These are phyloP conservation scores for Pleurotus cornucopiae DNA, from an alignment of 768 basidiomycete genomes.

Conservation along the genomic window DNA sequence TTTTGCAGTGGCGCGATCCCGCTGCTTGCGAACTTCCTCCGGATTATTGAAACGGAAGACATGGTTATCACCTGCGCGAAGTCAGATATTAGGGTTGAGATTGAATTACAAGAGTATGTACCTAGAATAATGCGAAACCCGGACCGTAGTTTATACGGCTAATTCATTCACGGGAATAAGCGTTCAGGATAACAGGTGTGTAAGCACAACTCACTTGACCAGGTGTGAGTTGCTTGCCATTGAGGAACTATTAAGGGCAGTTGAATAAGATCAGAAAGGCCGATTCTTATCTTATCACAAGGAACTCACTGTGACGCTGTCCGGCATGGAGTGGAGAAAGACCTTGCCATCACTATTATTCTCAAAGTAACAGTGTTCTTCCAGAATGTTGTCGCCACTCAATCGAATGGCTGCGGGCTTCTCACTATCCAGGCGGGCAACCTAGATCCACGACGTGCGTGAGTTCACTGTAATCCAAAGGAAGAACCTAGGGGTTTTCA, in stretches of 20 bases:
- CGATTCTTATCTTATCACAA: slow-evolving; percentile 5
- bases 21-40: slow-evolving; percentile 88
- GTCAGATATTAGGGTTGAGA: slow-evolving; percentile 10
- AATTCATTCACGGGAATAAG: slow-evolving; percentile 9
- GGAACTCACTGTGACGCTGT: slow-evolving; percentile 74
- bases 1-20: slow-evolving; percentile 74
- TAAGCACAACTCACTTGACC: slow-evolving; percentile 54
- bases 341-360: slow-evolving; percentile 78
- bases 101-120: slow-evolving; percentile 29
- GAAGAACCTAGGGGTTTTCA: slow-evolving; percentile 3
- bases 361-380: slow-evolving; percentile 92
- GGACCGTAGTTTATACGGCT: slow-evolving; percentile 83
- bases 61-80: slow-evolving; percentile 78
- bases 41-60: slow-evolving; percentile 98
- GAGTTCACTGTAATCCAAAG: not conserved
- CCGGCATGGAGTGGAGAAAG: slow-evolving; percentile 69
- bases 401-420: slow-evolving; percentile 85
- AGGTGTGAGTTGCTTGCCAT: slow-evolving; percentile 82
- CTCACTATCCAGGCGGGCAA: slow-evolving; percentile 84
- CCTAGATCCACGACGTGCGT: slow-evolving; percentile 32
- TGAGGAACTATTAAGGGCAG: slow-evolving; percentile 64
- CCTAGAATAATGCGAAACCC: slow-evolving; percentile 97
- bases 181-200: slow-evolving; percentile 18
- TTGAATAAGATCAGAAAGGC: slow-evolving; percentile 11
- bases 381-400: slow-evolving; percentile 86